These are phyloP conservation scores for Aphanomyces invadans DNA, from an alignment of 352 stramenopile genomes.

Conservation along the genomic window DNA sequence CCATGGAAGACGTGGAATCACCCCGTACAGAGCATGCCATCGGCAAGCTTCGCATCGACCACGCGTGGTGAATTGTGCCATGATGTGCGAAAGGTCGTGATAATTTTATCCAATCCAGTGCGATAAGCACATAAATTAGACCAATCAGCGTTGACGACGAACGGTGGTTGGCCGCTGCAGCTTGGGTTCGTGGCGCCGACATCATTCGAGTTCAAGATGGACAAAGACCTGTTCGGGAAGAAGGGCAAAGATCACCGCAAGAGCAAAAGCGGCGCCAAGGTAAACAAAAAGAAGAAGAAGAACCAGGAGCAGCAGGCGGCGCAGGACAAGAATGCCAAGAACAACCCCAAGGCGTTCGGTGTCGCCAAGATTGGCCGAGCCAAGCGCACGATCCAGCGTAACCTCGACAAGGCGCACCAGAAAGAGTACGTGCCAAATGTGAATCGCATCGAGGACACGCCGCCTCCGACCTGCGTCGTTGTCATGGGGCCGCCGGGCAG, in stretches of 20 bases:
- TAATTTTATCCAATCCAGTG: not conserved
- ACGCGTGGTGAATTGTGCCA: too few species aligned
- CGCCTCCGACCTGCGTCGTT: slow-evolving; percentile 93
- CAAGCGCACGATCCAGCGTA: slow-evolving; percentile 95
- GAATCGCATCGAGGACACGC: slow-evolving; percentile 74
- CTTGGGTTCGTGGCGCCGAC: not conserved
- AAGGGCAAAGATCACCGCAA: slow-evolving; percentile 70
- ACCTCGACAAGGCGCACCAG: slow-evolving; percentile 94
- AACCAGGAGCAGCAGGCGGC: slow-evolving; percentile 81
- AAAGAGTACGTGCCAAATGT: slow-evolving; percentile 95
- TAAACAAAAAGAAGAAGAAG: slow-evolving; percentile 93
- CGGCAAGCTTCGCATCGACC: too few species aligned
- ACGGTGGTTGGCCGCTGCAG: slow-evolving; percentile 4
- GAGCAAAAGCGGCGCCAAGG: slow-evolving; percentile 84
- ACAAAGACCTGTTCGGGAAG: slow-evolving; percentile 24
- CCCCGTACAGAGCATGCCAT: too few species aligned
- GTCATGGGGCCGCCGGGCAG: slow-evolving; percentile 96
- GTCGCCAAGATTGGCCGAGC: slow-evolving; percentile 94
- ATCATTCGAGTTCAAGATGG: slow-evolving; percentile 5
- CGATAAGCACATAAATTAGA: not conserved
- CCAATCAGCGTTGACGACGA: not conserved
- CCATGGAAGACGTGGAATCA: too few species aligned
- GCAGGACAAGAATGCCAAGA: slow-evolving; percentile 76
- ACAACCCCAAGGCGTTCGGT: slow-evolving; percentile 96
- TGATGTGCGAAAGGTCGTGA: too few species aligned